Percentiles rank a stretch among this genome's conserved stretches.
phyloP scores from a whole-genome alignment of 306 rosid species.

The Pterocarpus macrocarpus region DNA sequence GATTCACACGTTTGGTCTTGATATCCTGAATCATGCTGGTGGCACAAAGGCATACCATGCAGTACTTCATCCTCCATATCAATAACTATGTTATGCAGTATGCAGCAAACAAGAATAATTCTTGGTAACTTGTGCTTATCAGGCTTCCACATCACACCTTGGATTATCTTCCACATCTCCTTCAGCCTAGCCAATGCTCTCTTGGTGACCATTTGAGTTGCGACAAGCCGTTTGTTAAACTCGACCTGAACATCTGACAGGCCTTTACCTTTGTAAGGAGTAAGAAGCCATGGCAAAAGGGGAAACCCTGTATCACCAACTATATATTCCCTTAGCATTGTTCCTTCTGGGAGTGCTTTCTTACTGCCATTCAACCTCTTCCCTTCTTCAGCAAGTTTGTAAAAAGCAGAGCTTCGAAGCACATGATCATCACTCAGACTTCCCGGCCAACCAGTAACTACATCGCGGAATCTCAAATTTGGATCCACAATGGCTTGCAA shows the following conservation, averaged over 20 bases:
- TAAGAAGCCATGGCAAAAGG: conserved; percentile 87
- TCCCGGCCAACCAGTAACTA: conserved; percentile 94
- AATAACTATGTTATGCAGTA: conserved; percentile 83
- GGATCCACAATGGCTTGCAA: conserved; percentile 91
- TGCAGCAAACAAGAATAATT: conserved; percentile 83
- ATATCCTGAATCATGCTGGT: conserved; percentile 77
- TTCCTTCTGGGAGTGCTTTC: conserved; percentile 57
- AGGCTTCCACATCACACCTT: conserved; percentile 92
- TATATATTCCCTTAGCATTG: conserved; percentile 67
- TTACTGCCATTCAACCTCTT: conserved; percentile 61
- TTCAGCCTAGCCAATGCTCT: conserved; percentile 82
- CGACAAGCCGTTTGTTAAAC: conserved; percentile 66
- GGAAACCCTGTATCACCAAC: conserved; percentile 84
- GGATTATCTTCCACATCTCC: conserved; percentile 83
- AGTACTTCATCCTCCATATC: conserved; percentile 79
- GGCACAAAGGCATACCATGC: conserved; percentile 56
- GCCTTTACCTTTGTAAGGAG: conserved; percentile 70
- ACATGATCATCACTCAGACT: conserved; percentile 71
- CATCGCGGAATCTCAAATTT: conserved; percentile 74
- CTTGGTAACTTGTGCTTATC: conserved; percentile 83
- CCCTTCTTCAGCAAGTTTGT: conserved; percentile 70
- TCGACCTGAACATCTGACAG: conserved; percentile 64
- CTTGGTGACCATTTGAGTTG: conserved; percentile 77
- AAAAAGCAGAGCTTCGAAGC: conserved; percentile 72
- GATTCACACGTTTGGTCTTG: conserved; percentile 68